These are phyloP conservation scores for Rhynchospora tenuis DNA, from an alignment of 176 grass and related monocot species.

Conservation along the genomic window DNA sequence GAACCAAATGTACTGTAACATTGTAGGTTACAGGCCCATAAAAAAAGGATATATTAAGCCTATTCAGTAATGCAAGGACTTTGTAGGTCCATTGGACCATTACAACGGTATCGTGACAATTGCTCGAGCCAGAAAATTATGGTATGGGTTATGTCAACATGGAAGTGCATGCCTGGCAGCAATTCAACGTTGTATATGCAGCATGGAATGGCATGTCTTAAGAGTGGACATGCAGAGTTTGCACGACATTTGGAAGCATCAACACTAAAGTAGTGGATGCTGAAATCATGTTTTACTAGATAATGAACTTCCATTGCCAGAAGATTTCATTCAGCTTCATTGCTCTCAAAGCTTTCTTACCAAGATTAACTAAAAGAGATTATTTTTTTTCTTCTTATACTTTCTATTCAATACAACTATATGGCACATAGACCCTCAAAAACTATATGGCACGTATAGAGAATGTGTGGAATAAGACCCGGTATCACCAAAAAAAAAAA, in stretches of 20 bases:
- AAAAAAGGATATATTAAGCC: neutral
- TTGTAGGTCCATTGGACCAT: neutral
- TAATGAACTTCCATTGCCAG: neutral
- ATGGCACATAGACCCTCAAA: neutral
- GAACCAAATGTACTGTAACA: neutral
- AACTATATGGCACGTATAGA: neutral
- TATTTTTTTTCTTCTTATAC: neutral
- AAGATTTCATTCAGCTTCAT: neutral
- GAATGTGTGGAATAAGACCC: neutral
- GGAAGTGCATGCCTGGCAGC: neutral
- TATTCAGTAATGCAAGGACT: neutral
- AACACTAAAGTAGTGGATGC: neutral
- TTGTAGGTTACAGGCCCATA: neutral
- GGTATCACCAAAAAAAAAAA: neutral
- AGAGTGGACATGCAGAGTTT: neutral
- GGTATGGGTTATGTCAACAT: neutral
- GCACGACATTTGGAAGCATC: neutral
- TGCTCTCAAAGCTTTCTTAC: neutral
- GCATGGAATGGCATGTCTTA: neutral
- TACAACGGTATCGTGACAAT: neutral
- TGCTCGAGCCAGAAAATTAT: neutral
- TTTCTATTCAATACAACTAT: neutral
- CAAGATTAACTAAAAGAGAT: neutral
- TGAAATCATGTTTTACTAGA: neutral
- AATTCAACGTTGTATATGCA: no score